Base-by-base conservation (phyloP, 2,329 filamentous ascomycete species). In the Pseudohalonectria lignicola region DNA sequence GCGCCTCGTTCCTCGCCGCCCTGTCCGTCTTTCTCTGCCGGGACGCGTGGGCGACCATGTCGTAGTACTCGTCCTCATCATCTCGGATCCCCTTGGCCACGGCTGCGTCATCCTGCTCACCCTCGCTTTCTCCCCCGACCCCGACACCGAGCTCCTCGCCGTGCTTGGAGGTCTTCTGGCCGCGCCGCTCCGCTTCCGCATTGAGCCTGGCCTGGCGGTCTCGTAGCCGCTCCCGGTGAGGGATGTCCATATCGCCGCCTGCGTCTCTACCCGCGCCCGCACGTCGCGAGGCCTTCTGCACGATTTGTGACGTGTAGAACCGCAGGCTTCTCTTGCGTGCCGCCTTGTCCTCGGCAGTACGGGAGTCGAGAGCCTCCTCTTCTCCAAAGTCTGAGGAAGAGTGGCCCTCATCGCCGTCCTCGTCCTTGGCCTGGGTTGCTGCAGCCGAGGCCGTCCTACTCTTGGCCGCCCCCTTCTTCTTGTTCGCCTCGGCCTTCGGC, bases 311-410 rank as follows among this genome's bases (percentile, higher is more conserved):
- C 3, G 93, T 96, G 71, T 98, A 98, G 69, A 98, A 98, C 45
- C 87, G 83, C 41, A 98, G 74, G 46, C 78, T 86, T 69, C 93
- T 94, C 70, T 92, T 94, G 59, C 84, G 84, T 42, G 77, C 75
- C 0, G 81, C 84, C 62, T 98, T 98, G 52, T 94, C 86, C 31
- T 83, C 84, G 1, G 86, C 82, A 43, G 90, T 79, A 43, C 79
- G 73, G 10, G 79, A 77, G 39, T 87, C 86, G 41, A 96, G 73
- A 4, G 69, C 64, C 13, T 85, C 81, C 56, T 94, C 87, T 52
- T 98, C 92, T 49, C 90, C 92, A 54, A 98, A 90, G 64, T 98
- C 92, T 3, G 87, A 94, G n/a, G n/a, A n/a, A n/a, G n/a, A n/a
- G 50, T 85, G 74, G 43, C 82, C 76, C 37, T 74, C 73, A 18